Base-by-base conservation (phyloP, 2,329 filamentous ascomycete genomes). In the Beauveria scarabaeidicola region DNA sequence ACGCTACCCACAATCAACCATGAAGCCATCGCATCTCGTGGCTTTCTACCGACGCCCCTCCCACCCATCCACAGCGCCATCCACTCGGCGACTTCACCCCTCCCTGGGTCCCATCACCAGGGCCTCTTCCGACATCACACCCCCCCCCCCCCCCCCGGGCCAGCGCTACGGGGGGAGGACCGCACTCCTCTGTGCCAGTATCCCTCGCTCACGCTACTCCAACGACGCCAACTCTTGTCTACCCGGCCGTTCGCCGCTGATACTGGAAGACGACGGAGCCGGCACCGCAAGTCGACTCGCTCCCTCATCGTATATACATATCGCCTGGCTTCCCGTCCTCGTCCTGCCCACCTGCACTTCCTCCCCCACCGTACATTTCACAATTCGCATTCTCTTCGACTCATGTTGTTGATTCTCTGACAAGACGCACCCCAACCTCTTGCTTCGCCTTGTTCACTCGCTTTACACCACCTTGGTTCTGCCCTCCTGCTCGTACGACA, bases 291-390 rank as follows among this genome's bases (percentile, higher is more conserved):
- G 54, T 50, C 46, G 29, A 58, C 54, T 58, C 36, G 29, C 29
- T 40, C 54, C 47, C 46, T 58, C 55, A 58, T 58, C 17, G 57
- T 44, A 65, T 64, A 66, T 66, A 66, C 66, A 66, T 68, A 65
- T 58, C 61, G 57, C 62, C 63, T 56, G 21, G 56, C 59, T 62
- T 53, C 62, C 65, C 65, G 51, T 61, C 60, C 52, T 41, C 43
- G 50, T 59, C 43, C 52, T 63, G 32, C n/a, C 58, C 29, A 59
- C 57, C 60, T 53, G 27, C 40, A 7, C 48, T 53, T 40, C 27
- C 41, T 53, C 50, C 41, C 46, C 44, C 36, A 50, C 44, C 57
- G 50, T 53, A 19, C 57, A 52, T 52, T 46, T 53, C 19, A 50
- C 32, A 58, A 50, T 21, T 29, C 46, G 54, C 44, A 58, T 41